Percentiles rank a stretch among this genome's conserved stretches.
phyloP scores from a whole-genome alignment of 306 rosid genomes.

The Bauhinia variegata region DNA sequence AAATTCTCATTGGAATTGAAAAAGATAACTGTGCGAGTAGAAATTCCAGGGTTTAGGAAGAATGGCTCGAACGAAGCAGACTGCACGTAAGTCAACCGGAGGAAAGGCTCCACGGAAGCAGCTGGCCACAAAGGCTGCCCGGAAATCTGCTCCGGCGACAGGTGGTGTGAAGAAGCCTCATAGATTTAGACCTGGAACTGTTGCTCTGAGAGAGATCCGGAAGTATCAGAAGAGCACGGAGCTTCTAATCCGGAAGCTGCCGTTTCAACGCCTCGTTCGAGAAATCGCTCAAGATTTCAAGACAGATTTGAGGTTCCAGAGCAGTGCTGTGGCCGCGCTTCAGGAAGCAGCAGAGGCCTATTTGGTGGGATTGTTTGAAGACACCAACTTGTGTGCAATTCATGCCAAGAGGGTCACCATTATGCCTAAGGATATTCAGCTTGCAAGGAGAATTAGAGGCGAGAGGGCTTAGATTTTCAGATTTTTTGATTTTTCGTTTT shows the following conservation, averaged over 20 bases:
- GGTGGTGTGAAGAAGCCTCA: constrained; percentile 56
- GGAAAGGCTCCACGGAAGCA: constrained; percentile 53
- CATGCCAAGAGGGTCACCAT: constrained; percentile 50
- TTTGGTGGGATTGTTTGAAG: constrained; percentile 44
- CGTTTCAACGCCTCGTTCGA: constrained; percentile 50
- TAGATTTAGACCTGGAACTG: constrained; percentile 46
- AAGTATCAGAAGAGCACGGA: constrained; percentile 52
- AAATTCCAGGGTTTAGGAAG: no score
- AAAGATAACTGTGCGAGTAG: no score
- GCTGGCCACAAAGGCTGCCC: constrained; percentile 44
- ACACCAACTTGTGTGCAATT: constrained; percentile 43
- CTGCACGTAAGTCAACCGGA: constrained; percentile 48
- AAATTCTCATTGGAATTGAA: neutral
- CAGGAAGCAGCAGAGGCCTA: constrained; percentile 48
- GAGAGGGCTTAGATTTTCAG: constrained; percentile 37
- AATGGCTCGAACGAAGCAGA: constrained; percentile 51
- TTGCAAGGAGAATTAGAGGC: constrained; percentile 48
- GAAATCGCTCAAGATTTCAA: constrained; percentile 55
- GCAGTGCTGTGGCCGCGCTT: constrained; percentile 45
- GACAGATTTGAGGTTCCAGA: constrained; percentile 49
- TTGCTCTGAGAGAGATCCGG: constrained; percentile 50
- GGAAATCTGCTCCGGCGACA: constrained; percentile 49
- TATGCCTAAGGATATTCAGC: constrained; percentile 55
- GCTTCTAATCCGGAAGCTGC: constrained; percentile 43
- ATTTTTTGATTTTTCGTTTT: no score